phyloP scores from a whole-genome alignment of 2,329 filamentous ascomycete species.

The Colletotrichum ledebouriae region DNA sequence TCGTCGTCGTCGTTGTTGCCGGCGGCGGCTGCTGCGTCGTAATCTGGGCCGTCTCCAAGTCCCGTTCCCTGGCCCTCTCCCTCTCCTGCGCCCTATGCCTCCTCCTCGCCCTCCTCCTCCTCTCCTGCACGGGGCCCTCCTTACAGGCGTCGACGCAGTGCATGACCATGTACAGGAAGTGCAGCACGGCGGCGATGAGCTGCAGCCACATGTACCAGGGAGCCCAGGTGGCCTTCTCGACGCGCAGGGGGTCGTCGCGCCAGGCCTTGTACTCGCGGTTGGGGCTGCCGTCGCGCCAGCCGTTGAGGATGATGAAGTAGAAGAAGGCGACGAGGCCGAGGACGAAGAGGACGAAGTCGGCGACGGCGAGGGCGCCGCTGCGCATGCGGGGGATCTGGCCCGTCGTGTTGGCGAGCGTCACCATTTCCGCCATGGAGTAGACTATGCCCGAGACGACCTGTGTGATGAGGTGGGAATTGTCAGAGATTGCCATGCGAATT shows the following conservation, averaged over 20 bases:
- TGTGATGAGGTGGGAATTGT: not conserved
- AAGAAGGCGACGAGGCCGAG: slow-evolving; percentile 44
- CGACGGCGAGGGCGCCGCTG: slow-evolving; percentile 40
- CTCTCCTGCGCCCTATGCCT: slow-evolving; percentile 11
- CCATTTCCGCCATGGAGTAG: slow-evolving; percentile 56
- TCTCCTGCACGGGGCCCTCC: slow-evolving; percentile 16
- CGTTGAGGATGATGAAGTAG: slow-evolving; percentile 43
- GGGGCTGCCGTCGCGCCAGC: slow-evolving; percentile 39
- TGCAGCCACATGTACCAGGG: slow-evolving; percentile 45
- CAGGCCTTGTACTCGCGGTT: slow-evolving; percentile 34
- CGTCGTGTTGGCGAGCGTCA: slow-evolving; percentile 43
- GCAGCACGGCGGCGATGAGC: slow-evolving; percentile 43
- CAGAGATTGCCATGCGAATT: not conserved
- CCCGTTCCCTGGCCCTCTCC: slow-evolving; percentile 12
- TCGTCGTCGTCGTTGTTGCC: slow-evolving; percentile 1
- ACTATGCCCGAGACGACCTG: slow-evolving; percentile 55
- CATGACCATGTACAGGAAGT: slow-evolving; percentile 44
- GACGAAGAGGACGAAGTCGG: slow-evolving; percentile 42
- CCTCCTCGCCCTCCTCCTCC: slow-evolving; percentile 24
- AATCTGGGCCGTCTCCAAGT: slow-evolving; percentile 28
- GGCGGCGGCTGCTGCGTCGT: not conserved
- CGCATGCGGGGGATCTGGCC: slow-evolving; percentile 43
- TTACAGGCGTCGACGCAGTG: slow-evolving; percentile 43
- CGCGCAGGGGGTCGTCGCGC: slow-evolving; percentile 39
- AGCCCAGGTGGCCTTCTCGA: slow-evolving; percentile 42